These are phyloP conservation scores for Bacterosira constricta DNA, from an alignment of 108 stramenopile genomes.

Conservation along the genomic window DNA sequence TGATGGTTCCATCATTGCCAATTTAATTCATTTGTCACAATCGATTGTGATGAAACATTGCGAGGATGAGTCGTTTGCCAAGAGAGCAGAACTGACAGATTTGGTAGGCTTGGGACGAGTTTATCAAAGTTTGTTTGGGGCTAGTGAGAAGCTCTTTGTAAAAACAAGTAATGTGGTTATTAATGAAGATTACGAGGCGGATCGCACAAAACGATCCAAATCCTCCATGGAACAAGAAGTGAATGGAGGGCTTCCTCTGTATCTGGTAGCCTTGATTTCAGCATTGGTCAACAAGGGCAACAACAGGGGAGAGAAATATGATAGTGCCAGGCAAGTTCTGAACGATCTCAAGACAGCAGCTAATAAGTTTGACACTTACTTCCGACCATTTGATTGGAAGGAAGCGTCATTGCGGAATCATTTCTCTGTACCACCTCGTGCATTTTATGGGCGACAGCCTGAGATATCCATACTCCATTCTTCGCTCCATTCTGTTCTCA, in stretches of 20 bases:
- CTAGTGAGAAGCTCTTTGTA: no score
- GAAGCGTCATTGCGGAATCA: not conserved
- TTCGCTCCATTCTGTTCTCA: slow-evolving; percentile 5
- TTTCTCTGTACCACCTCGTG: not conserved
- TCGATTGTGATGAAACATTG: not conserved
- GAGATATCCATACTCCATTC: not conserved
- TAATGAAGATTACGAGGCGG: not conserved
- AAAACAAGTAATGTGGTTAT: slow-evolving; percentile 3
- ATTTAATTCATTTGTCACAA: slow-evolving; percentile 13
- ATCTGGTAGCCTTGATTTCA: slow-evolving; percentile 2
- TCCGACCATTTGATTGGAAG: not conserved
- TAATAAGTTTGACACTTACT: not conserved
- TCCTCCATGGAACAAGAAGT: not conserved
- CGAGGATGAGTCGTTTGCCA: not conserved
- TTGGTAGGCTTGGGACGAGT: slow-evolving; percentile 6
- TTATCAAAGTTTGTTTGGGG: no score
- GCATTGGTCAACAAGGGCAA: not conserved
- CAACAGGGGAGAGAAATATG: not conserved
- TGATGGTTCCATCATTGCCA: slow-evolving; percentile 11
- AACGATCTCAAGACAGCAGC: slow-evolving; percentile 2
- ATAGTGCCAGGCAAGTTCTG: slow-evolving; percentile 1
- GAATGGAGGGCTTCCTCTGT: slow-evolving; percentile 10
- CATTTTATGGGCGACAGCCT: slow-evolving; percentile 17
- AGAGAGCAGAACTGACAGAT: not conserved
- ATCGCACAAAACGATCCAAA: not conserved